Percentiles rank a stretch among this genome's conserved stretches.
Evolutionary conservation across 371 early-diverging fungal species (phyloP).

Genomic region (Mortierella sp.): DNA sequence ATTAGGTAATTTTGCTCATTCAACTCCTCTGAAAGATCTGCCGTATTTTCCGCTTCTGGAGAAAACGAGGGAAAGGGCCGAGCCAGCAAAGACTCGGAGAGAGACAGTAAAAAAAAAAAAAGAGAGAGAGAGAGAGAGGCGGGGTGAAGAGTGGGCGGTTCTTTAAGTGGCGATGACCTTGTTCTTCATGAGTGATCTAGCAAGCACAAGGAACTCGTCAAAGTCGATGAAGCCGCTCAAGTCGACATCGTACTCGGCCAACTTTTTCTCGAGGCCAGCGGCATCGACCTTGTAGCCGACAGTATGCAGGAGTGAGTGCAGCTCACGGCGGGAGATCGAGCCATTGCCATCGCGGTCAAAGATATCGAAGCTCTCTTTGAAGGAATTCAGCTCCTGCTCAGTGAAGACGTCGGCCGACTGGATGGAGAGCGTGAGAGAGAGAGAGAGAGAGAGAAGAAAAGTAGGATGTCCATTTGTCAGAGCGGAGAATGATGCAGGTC

Average conservation of each 20-base stretch:
- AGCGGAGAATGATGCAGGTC: background rate
- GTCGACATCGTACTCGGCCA: constrained; percentile 26
- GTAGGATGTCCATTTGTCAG: too few species aligned
- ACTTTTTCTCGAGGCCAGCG: constrained; percentile 6
- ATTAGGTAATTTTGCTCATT: too few species aligned
- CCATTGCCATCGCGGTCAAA: constrained; percentile 69
- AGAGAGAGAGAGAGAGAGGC: background rate
- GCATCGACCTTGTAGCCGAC: constrained; percentile 44
- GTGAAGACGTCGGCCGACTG: constrained; percentile 4
- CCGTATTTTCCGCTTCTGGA: background rate
- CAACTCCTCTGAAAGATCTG: too few species aligned
- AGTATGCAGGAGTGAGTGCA: constrained; percentile 42
- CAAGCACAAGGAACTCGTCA: constrained; percentile 23
- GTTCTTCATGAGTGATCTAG: constrained; percentile 27
- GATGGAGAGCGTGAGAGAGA: background rate
- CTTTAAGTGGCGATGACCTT: constrained; percentile 3
- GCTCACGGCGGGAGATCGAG: constrained; percentile 62
- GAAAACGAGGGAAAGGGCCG: background rate
- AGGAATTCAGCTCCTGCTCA: constrained; percentile 9
- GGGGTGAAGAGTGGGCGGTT: background rate
- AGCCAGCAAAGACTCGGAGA: too few species aligned
- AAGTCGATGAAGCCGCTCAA: constrained; percentile 33
- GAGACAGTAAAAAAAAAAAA: too few species aligned
- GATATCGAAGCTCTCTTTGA: constrained; percentile 66
- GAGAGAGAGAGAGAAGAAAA: background rate